A percentile compares a stretch with the other conserved stretches of the same genome.
Evolutionary conservation across 2,329 filamentous ascomycete species (phyloP).

Genomic region (Aspergillus caelatus): DNA sequence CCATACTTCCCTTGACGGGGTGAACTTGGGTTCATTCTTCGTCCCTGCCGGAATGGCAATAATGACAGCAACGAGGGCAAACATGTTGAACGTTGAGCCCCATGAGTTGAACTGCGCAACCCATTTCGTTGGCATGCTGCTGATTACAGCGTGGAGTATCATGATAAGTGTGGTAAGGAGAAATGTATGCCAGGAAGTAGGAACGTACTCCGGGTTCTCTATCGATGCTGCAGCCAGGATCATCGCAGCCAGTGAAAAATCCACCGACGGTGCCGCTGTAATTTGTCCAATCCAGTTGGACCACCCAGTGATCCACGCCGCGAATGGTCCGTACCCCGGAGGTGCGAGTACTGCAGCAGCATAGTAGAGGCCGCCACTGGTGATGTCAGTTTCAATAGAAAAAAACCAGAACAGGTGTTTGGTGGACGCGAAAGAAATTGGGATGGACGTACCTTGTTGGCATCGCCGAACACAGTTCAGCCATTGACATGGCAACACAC

Average conservation of each 20-base stretch:
- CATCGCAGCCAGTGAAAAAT: constrained; percentile 70
- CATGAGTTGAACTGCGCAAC: constrained; percentile 71
- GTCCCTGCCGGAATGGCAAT: constrained; percentile 69
- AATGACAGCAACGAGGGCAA: constrained; percentile 66
- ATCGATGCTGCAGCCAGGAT: constrained; percentile 72
- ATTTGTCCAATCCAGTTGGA: constrained; percentile 71
- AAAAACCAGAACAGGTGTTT: not conserved
- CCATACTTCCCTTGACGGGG: constrained; percentile 63
- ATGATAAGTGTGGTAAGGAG: constrained; percentile 69
- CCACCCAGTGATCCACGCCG: constrained; percentile 71
- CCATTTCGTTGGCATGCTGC: constrained; percentile 71
- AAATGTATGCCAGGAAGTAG: constrained; percentile 68
- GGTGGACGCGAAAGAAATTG: not conserved
- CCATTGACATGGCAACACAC: constrained; percentile 69
- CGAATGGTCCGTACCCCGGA: constrained; percentile 65
- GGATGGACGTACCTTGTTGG: constrained; percentile 58
- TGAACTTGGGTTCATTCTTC: constrained; percentile 61
- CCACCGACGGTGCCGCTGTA: constrained; percentile 66
- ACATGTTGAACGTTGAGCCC: constrained; percentile 71
- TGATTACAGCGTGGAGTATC: constrained; percentile 68
- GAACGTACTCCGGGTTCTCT: constrained; percentile 65
- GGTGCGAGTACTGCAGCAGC: constrained; percentile 72
- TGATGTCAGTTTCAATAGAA: not conserved
- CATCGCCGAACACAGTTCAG: constrained; percentile 73
- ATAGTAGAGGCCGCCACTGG: constrained; percentile 71